Base-by-base conservation (phyloP, 768 basidiomycete genomes). In the Kwoniella botswanensis region DNA sequence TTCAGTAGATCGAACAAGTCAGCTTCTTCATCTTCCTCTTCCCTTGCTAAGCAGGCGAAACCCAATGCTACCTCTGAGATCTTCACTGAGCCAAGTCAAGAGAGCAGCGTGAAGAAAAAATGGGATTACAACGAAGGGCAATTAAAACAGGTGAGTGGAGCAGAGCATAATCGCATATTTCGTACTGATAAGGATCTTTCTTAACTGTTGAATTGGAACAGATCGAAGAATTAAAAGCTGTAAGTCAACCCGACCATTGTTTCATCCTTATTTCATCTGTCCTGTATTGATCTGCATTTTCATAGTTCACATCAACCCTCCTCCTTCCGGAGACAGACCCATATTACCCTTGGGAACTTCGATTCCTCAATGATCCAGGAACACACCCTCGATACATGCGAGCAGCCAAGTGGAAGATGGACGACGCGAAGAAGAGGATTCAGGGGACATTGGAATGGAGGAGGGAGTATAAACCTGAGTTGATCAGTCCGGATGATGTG, bases 391-490 rank as follows among this genome's bases (percentile, higher is more conserved):
- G 93, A 15, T 95, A 94, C 79, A 89, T 93, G 87, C 89, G 93
- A 41, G 92, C 93, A 0, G 88, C 91, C 2, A 94, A 94, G 78
- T 93, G 93, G 92, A 89, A 90, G 78, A 77, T 90, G 43, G 86
- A 87, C 26, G 91, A 95, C 63, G 92, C 88, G 12, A 89, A 93
- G 85, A 89, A 88, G 80, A 86, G 93, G 61, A 89, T 94, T 70
- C 89, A 90, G 79, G 88, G 86, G 0, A 93, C 92, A 0, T 68
- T 94, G 4, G 91, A 92, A 71, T 94, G 93, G 93, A 86, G 93
- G 70, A 85, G 93, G 56, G 91, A 93, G 66, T 94, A 86, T 81
- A 89, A 92, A 82, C 93, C 93, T 0, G 93, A 95, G 63, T 84
- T 94, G 22, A 93, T 94, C 68, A 86, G 87, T 4, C 92, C 92